A percentile compares a stretch with the other conserved stretches of the same genome.
phyloP scores from a whole-genome alignment of 345 rosid species.

The Corymbia maculata region DNA sequence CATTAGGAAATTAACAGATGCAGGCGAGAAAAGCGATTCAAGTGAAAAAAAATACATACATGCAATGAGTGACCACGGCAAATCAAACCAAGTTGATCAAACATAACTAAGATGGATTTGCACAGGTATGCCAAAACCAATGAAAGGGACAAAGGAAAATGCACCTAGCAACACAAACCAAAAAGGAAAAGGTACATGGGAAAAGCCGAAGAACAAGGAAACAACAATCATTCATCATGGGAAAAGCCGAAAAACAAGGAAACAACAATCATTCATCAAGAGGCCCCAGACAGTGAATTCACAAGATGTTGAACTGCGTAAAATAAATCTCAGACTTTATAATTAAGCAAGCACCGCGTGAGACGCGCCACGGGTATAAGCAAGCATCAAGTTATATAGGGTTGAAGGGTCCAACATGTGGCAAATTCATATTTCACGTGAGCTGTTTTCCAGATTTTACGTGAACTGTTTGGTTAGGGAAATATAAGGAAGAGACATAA shows the following conservation, averaged over 20 bases:
- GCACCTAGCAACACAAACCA: background rate
- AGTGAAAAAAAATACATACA: background rate
- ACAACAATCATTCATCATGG: background rate
- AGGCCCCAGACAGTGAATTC: background rate
- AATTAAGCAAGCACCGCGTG: background rate
- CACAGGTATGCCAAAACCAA: background rate
- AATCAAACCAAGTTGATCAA: background rate
- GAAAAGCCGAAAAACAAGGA: background rate
- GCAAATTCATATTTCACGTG: background rate
- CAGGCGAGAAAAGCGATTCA: background rate
- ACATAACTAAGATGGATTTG: background rate
- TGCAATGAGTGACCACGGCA: background rate
- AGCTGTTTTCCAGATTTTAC: background rate
- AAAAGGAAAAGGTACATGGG: background rate
- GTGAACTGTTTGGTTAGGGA: background rate
- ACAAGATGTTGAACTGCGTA: background rate
- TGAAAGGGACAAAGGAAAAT: background rate
- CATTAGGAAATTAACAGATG: background rate
- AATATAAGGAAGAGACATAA: background rate
- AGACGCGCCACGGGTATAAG: background rate
- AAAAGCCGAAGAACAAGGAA: background rate
- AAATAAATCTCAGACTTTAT: background rate
- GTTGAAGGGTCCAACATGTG: background rate
- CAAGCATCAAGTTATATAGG: slow-evolving; percentile 13
- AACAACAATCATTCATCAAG: background rate